Evolutionary conservation across 1,284 basidiomycete species (phyloP).

Genomic region (Tremellales sp.): DNA sequence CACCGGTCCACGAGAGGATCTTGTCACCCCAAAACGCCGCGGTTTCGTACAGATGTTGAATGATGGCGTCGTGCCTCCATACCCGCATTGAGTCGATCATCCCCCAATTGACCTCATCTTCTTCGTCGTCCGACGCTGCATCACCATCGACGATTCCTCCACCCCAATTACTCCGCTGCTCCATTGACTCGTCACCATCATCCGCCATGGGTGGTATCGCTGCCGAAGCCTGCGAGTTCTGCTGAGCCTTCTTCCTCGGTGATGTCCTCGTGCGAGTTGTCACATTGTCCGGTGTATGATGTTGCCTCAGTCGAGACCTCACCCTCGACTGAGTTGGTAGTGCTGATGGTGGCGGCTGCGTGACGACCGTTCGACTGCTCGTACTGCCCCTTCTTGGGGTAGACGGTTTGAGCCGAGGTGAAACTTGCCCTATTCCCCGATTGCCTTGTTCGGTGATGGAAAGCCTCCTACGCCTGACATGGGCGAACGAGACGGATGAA

Average conservation of each 20-base stretch:
- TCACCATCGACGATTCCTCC: constrained; percentile 50
- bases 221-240: no score
- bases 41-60: constrained; percentile 96
- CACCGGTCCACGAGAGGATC: constrained; percentile 87
- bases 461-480: constrained; percentile 59
- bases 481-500: constrained; percentile 61
- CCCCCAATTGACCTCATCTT: constrained; percentile 62
- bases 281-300: constrained; percentile 2
- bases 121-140: constrained; percentile 54
- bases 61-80: constrained; percentile 96
- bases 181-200: no score
- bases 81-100: constrained; percentile 91
- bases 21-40: constrained; percentile 99
- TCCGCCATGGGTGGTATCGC: neutral
- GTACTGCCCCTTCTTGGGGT: constrained; percentile 1
- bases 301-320: constrained; percentile 10
- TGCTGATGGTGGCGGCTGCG: neutral
- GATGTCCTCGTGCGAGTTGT: constrained; percentile 4
- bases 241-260: constrained; percentile 11
- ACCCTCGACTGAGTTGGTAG: neutral
- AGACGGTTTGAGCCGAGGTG: constrained; percentile 20
- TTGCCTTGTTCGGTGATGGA: constrained; percentile 43
- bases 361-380: neutral
- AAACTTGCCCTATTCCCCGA: constrained; percentile 27
- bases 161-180: constrained; percentile 5